Base-by-base conservation (phyloP, 176 grass and related monocot species). In the Cenchrus purpureus region DNA sequence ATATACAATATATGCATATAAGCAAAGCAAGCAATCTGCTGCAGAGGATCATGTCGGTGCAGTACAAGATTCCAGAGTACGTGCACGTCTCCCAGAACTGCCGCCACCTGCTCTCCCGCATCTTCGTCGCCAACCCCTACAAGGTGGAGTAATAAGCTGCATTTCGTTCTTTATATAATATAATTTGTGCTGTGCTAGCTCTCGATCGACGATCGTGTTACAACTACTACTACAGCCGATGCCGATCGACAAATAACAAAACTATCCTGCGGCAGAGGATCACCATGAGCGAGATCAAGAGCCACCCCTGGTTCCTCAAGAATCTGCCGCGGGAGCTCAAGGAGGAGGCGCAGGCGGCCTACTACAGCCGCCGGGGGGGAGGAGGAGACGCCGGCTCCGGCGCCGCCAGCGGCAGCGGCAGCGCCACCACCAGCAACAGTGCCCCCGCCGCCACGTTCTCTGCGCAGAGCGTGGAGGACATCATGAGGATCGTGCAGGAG, bases 261-360 rank as follows among this genome's bases (percentile, higher is more conserved):
- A 34, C 34, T 34, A 34, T 34, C 34, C 34, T 34, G 34, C 34
- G 34, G 45, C 85, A 95, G 95, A 82, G 95, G 71, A 93, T 95
- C 79, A 93, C 89, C 25, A 93, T 98, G 71, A 82, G 76, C 29
- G 92, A 95, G 57, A 95, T 95, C 86, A 95, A 91, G 86, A 91
- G 28, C 55, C 92, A 98, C 65, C 92, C 95, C 0, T 98, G 95
- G 95, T 98, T 93, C 82, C 77, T 95, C 86, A 93, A 86, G 79
- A 93, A 91, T 85, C 82, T 98, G 68, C 95, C 95, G 0, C 89
- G 87, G 62, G 95, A 98, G 86, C 92, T 98, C 70, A 98, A 89
- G 73, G 82, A 91, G 71, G 86, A 89, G 65, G 91, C 92, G 0
- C 95, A 98, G 78, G 86, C 87, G 6, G 88, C 82, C 6, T 97